phyloP scores from a whole-genome alignment of 108 stramenopile species.

The Cylindrotheca closterium region DNA sequence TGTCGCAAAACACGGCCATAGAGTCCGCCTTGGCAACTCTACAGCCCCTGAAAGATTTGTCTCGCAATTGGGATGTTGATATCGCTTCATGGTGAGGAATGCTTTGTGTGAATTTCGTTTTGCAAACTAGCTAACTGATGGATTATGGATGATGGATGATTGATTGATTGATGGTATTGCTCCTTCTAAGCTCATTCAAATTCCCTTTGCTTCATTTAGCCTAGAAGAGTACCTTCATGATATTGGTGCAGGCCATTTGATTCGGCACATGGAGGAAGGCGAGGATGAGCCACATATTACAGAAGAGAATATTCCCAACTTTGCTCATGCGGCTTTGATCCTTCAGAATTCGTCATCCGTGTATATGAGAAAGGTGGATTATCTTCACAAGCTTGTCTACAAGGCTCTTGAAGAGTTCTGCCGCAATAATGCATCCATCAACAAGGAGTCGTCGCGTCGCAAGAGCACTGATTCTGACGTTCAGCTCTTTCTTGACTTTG shows the following conservation, averaged over 20 bases:
- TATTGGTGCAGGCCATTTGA: slow-evolving; percentile 8
- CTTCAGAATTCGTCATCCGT: slow-evolving; percentile 84
- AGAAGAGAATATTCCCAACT: slow-evolving; percentile 59
- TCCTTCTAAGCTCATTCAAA: not conserved
- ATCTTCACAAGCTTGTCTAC: slow-evolving; percentile 87
- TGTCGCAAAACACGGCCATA: slow-evolving; percentile 13
- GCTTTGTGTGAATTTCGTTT: not conserved
- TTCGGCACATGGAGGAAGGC: not conserved
- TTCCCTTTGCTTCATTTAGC: slow-evolving; percentile 12
- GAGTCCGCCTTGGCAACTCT: slow-evolving; percentile 47
- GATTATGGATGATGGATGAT: not conserved
- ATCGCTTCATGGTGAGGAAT: slow-evolving; percentile 83
- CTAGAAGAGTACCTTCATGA: slow-evolving; percentile 66
- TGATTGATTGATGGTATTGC: not conserved
- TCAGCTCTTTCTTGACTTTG: slow-evolving; percentile 67
- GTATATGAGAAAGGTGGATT: slow-evolving; percentile 96
- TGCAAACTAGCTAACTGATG: not conserved
- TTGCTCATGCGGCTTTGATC: slow-evolving; percentile 94
- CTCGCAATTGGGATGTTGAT: slow-evolving; percentile 94
- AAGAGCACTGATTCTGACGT: slow-evolving; percentile 51
- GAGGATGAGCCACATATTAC: not conserved
- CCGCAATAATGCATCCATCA: slow-evolving; percentile 18
- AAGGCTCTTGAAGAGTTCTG: slow-evolving; percentile 71
- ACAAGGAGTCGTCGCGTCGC: slow-evolving; percentile 12
- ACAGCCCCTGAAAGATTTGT: slow-evolving; percentile 91